phyloP scores from a whole-genome alignment of 2,329 filamentous ascomycete genomes.

The Cladophialophora exuberans region DNA sequence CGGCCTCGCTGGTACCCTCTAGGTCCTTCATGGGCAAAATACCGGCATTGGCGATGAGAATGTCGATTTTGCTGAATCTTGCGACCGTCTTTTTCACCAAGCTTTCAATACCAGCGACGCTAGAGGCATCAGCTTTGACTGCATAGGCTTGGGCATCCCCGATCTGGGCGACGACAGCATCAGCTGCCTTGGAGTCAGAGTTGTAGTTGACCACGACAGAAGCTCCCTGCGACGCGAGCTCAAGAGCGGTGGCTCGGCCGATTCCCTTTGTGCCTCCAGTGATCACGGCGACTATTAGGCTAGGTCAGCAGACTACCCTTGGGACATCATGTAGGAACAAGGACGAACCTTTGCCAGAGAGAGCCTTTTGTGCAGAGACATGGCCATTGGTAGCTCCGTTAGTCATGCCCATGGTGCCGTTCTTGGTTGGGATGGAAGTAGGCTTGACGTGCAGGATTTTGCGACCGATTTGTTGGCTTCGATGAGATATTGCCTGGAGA shows the following conservation, averaged over 20 bases:
- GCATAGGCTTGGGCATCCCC: conserved; percentile 50
- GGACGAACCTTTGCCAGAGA: no score
- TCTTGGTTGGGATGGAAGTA: no score
- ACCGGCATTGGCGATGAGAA: conserved; percentile 62
- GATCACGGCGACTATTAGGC: conserved; percentile 44
- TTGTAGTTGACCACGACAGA: conserved; percentile 60
- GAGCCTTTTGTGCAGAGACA: no score
- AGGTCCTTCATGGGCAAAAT: conserved; percentile 56
- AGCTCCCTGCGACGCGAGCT: conserved; percentile 46
- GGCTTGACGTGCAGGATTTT: no score
- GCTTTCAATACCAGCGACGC: conserved; percentile 49
- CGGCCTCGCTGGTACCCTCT: conserved; percentile 52
- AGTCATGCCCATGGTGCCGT: no score
- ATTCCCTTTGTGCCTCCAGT: conserved; percentile 48
- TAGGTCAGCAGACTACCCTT: no score
- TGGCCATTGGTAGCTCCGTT: no score
- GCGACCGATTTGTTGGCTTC: no score
- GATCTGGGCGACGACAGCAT: conserved; percentile 56
- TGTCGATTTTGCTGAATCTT: conserved; percentile 61
- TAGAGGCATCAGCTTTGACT: conserved; percentile 60
- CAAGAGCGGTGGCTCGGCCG: conserved; percentile 43
- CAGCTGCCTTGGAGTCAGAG: conserved; percentile 58
- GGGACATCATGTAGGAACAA: no score
- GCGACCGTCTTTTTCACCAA: conserved; percentile 55
- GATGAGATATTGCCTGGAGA: no score